Base-by-base conservation (phyloP, 805 yeast species). In the Monosporozyma aquatica region DNA sequence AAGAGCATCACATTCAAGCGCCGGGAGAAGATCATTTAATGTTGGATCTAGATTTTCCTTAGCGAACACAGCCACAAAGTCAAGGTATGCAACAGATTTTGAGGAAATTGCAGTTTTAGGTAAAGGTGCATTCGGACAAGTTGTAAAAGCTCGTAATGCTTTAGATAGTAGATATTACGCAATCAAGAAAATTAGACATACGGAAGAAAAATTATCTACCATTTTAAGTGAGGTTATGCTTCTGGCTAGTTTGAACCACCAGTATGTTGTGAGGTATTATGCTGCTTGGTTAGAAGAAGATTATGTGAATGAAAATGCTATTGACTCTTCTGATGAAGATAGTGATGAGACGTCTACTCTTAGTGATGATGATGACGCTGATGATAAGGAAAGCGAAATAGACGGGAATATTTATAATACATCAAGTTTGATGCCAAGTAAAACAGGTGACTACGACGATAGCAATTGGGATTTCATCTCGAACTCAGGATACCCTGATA, bases 241-340 rank as follows among this genome's bases (percentile, higher is more conserved):
- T 9, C 71, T 92, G 51, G 95, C 97, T 2, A 71, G 97, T 46
- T 69, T 92, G 41, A 90, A 89, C 53, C 97, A 92, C 57, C 97
- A 89, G 58, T 90, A 87, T 59, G 96, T 92, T 32, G 98, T 92
- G 3, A 68, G 99, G 43, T 92, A 92, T 62, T 92, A 85, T 63
- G 95, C 97, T 3, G 95, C 97, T 0, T 92, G 99, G 99, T 74
- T 90, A 5, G 97, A 89, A 56, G 94, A 86, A 43, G 80, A 79
- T 23, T 50, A 55, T 55, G n/a, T 25, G 3, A 66, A 60, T 25
- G 69, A 62, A n/a, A 61, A 51, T 27, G 68, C 61, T 2, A 52
- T 65, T 14, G 65, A 53, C 11, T 56, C 61, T 3, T 58, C 59
- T 9, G 66, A 61, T 5, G 61, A 53, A 18, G 66, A 60, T 6